phyloP scores from a whole-genome alignment of 495 filamentous ascomycete genomes.

The Geopyxis carbonaria region DNA sequence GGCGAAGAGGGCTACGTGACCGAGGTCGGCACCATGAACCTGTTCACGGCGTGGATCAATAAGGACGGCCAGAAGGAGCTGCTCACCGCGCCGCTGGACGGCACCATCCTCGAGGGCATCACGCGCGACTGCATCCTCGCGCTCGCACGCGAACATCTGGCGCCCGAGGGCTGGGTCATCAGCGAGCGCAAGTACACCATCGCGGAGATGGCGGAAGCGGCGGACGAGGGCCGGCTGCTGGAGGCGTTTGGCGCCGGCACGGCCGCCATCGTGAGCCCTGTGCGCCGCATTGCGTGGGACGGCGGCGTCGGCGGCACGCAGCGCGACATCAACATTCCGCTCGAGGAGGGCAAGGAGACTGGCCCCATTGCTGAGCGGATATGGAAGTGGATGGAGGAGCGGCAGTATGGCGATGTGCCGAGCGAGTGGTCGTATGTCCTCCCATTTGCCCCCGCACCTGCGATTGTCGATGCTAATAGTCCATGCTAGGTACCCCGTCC shows the following conservation, averaged over 20 bases:
- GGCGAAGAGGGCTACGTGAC: constrained; percentile 86
- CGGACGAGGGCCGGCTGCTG: constrained; percentile 65
- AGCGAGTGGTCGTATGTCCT: constrained; percentile 58
- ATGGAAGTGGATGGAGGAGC: constrained; percentile 90
- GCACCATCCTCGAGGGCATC: constrained; percentile 92
- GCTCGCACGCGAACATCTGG: constrained; percentile 67
- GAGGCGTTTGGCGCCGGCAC: constrained; percentile 92
- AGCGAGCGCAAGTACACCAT: constrained; percentile 82
- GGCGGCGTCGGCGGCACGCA: constrained; percentile 66
- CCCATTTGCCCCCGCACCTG: neutral
- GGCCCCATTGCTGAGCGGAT: constrained; percentile 68
- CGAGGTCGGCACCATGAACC: constrained; percentile 96
- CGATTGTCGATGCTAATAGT: neutral
- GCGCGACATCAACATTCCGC: constrained; percentile 25
- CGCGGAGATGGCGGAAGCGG: constrained; percentile 58
- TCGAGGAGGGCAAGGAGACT: constrained; percentile 54
- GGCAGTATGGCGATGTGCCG: constrained; percentile 85
- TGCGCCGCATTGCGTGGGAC: constrained; percentile 71
- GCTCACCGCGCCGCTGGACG: constrained; percentile 81
- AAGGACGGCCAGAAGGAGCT: constrained; percentile 78
- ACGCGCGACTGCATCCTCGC: constrained; percentile 72
- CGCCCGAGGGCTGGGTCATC: constrained; percentile 73
- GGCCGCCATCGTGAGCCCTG: constrained; percentile 66
- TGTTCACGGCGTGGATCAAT: constrained; percentile 68
- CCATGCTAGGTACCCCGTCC: too few species aligned